phyloP scores from a whole-genome alignment of 108 stramenopile species.

The Pseudonitzschia delicatissima region DNA sequence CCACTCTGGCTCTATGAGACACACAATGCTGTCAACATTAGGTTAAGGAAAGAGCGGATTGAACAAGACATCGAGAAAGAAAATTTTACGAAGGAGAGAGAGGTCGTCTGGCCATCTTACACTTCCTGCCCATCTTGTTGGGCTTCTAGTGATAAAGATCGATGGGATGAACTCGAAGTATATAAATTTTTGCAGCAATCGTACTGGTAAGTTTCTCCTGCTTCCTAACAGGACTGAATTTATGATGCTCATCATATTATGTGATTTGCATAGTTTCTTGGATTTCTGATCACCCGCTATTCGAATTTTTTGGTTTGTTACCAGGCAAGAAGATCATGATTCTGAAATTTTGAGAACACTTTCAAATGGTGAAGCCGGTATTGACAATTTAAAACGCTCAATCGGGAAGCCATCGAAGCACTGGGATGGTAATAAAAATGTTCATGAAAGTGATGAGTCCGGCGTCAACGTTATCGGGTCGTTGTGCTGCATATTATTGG shows the following conservation, averaged over 20 bases:
- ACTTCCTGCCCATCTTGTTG: constrained; percentile 45
- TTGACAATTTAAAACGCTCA: no score
- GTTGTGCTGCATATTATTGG: background rate
- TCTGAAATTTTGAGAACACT: background rate
- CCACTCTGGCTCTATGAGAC: constrained; percentile 47
- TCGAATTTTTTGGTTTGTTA: background rate
- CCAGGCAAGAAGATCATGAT: constrained; percentile 4
- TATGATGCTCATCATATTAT: background rate
- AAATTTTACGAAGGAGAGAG: constrained; percentile 21
- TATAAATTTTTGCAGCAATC: constrained; percentile 22
- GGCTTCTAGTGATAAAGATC: constrained; percentile 35
- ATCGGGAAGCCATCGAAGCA: no score
- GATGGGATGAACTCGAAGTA: constrained; percentile 43
- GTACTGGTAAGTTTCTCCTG: constrained; percentile 28
- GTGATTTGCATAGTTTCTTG: background rate
- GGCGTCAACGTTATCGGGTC: background rate
- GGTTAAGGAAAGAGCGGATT: constrained; percentile 30
- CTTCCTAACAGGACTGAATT: background rate
- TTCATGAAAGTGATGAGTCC: background rate
- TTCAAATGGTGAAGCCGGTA: background rate
- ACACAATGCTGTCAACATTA: constrained; percentile 42
- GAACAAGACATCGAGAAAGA: constrained; percentile 18
- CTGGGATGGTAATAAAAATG: no score
- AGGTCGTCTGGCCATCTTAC: constrained; percentile 48
- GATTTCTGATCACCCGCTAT: background rate